Base-by-base conservation (phyloP, 176 grass and related monocot species). In the Musa schizocarpa region DNA sequence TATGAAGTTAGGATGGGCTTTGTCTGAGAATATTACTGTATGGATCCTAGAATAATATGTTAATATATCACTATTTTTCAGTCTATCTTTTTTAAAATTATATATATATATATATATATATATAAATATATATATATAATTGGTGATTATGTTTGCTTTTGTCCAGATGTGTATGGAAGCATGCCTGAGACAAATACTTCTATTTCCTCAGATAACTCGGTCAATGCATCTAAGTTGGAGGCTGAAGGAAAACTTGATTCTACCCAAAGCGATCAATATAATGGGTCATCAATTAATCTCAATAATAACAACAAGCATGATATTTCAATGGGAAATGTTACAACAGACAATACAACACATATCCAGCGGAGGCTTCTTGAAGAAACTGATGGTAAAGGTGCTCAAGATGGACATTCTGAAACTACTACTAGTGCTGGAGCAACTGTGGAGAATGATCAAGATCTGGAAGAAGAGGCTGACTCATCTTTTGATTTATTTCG, bases 401-500 rank as follows among this genome's bases (percentile, higher is more conserved):
- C 79, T 57, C 77, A 89, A 68, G 79, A 68, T 17, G 77, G 73
- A 75, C 79, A 77, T 62, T 92, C 83, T 72, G 78, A 90, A 80
- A 80, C 77, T 65, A 65, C 74, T 55, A 78, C n/a, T 80, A 76
- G 5, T 80, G 24, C 76, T 55, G 56, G 26, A 68, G 72, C 71
- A 19, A 91, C 84, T 74, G 95, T 86, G 50, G 84, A 91, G 90
- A 99, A 99, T 78, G 72, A 52, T 0, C 75, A 87, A 71, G 68
- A 72, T 76, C 83, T 99, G 76, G 95, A 99, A 73, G 84, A 85
- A 23, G 95, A 87, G 1, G 95, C 95, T 75, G 85, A 91, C 86
- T 56, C 77, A 74, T 98, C 95, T 78, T 98, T 98, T 87, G 85
- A 91, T 78, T 69, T 98, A 68, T 93, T 98, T 59, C 80, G 88